Conservation (phyloP, 2,329 filamentous ascomycete genomes). For the Epichloe gansuensis region DNA sequence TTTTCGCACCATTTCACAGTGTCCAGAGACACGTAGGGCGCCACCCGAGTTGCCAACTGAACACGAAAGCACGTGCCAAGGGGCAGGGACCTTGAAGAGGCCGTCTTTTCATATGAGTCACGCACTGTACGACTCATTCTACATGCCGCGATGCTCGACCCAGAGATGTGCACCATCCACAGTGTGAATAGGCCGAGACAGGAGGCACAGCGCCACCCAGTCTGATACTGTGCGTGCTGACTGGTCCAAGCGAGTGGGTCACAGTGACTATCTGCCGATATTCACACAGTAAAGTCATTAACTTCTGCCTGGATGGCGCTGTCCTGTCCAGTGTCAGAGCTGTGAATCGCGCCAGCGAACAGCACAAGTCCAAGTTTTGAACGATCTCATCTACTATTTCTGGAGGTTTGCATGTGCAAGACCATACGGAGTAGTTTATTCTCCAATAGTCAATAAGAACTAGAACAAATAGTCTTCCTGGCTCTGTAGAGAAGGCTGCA, state of each 20-base stretch:
- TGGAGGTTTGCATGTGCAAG: too few species aligned
- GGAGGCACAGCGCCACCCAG: not conserved
- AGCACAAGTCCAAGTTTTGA: not conserved
- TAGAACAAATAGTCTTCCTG: not conserved
- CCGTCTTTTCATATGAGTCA: not conserved
- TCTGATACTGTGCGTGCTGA: not conserved
- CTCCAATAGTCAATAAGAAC: too few species aligned
- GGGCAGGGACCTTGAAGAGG: conserved; percentile 3
- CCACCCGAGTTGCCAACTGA: conserved; percentile 15
- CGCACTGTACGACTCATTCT: not conserved
- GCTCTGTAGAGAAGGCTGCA: not conserved
- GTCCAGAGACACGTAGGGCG: conserved; percentile 9
- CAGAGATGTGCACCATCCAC: conserved; percentile 1
- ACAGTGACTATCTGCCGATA: not conserved
- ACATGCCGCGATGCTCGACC: not conserved
- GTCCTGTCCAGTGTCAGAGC: not conserved
- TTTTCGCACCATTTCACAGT: conserved; percentile 18
- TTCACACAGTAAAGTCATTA: not conserved
- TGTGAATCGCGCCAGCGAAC: not conserved
- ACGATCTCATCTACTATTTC: too few species aligned
- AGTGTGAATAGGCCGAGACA: conserved; percentile 7
- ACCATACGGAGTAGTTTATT: too few species aligned
- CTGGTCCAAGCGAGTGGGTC: not conserved
- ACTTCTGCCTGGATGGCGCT: too few species aligned
- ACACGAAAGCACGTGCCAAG: conserved; percentile 24